phyloP scores from a whole-genome alignment of 2,329 filamentous ascomycete species.

The Grosmannia huntii region DNA sequence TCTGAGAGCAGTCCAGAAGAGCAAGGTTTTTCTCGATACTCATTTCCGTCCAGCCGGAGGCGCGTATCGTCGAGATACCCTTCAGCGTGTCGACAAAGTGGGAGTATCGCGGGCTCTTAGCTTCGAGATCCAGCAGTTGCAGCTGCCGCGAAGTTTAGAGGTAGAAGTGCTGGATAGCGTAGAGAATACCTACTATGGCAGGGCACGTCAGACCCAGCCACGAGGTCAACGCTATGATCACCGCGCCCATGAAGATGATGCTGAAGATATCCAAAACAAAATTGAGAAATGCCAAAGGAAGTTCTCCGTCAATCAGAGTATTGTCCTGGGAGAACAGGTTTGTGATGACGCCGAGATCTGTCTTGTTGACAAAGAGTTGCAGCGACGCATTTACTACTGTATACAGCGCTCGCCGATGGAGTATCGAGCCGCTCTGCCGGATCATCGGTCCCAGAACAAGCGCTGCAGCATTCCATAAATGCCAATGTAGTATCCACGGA shows the following conservation, averaged over 20 bases:
- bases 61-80: conserved; percentile 42
- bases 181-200: conserved; percentile 31
- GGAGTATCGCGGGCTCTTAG: conserved; percentile 42
- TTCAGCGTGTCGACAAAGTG: conserved; percentile 44
- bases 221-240: conserved; percentile 17
- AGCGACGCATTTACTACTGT: conserved; percentile 21
- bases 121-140: conserved; percentile 47
- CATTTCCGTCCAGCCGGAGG: conserved; percentile 39
- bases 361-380: conserved; percentile 21
- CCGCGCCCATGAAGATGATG: conserved; percentile 16
- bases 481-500: conserved; percentile 18
- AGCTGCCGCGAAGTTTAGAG: conserved; percentile 48
- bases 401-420: conserved; percentile 18
- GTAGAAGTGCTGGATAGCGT: conserved; percentile 42
- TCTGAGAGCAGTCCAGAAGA: conserved; percentile 40
- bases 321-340: conserved; percentile 31
- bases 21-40: conserved; percentile 29
- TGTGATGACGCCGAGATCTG: conserved; percentile 21
- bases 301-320: conserved; percentile 25
- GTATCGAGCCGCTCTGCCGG: conserved; percentile 9
- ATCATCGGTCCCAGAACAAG: conserved; percentile 14
- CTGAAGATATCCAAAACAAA: conserved; percentile 12
- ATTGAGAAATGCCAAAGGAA: conserved; percentile 20
- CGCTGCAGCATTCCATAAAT: conserved; percentile 15
- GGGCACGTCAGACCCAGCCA: conserved; percentile 32